Base-by-base conservation (phyloP, 345 rosid species). In the Eucalyptus camaldulensis region DNA sequence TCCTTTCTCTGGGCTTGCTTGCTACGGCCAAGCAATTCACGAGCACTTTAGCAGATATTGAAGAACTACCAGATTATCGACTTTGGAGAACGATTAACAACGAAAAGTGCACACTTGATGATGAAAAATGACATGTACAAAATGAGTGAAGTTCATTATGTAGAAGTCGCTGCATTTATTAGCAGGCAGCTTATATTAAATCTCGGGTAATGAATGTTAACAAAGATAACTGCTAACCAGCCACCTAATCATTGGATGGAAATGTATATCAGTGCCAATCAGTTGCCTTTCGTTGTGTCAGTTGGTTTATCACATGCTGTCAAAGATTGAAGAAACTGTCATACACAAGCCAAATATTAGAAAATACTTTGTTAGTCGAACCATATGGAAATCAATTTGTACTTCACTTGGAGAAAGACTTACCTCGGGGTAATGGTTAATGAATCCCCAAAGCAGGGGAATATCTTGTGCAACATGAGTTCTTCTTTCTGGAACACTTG, bases 161-260 rank as follows among this genome's bases (percentile, higher is more conserved):
- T 17, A 8, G 13, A 33, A 69, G 44, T 8, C 7, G 8, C 0
- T 17, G 24, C 80, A 2, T 31, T 31, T 4, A 8, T 8, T 15
- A 31, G 33, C 2, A 31, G 6, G 80, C 44, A 16, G 8, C 44
- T 69, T 33, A 1, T 3, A 31, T 31, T 69, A 16, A 69, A 33
- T 17, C 43, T 31, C 2, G 0, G 24, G 12, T 0, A 67, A 67
- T 67, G 44, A 4, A 69, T 69, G 44, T 69, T 0, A 0, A 31
- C 43, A 67, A 31, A 15, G 43, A 29, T 31, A 4, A 67, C 80
- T 67, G 0, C 43, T 15, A 0, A 67, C 43, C 80, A 31, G 7
- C 80, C 22, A 67, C 43, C 40, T 67, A 31, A 16, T 67, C 80
- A 67, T 8, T 31, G 40, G 11, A 37, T 67, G 80, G 33, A 31